phyloP scores from a whole-genome alignment of 73 alveolate species.

The Tetrahymena thermophila region DNA sequence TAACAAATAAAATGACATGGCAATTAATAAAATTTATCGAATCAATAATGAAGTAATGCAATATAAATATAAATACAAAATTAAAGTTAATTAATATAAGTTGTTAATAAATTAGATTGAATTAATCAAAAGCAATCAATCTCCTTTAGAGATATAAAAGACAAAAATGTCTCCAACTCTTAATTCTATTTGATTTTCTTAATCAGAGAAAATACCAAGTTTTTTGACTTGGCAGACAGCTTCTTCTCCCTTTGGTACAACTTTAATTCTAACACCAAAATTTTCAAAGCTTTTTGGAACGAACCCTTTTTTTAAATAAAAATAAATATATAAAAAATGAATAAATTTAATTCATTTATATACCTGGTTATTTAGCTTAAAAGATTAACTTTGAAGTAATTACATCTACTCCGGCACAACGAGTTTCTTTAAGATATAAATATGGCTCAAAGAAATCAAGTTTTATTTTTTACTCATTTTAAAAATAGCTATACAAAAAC shows the following conservation, averaged over 20 bases:
- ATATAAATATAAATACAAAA: too few species aligned
- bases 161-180: not conserved
- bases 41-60: not conserved
- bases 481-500: not conserved
- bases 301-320: not conserved
- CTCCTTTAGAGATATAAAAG: not conserved
- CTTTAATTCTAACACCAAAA: not conserved
- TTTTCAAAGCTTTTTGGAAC: not conserved
- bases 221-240: not conserved
- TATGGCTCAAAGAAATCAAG: not conserved
- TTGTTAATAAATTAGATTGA: not conserved
- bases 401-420: not conserved
- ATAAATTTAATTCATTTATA: not conserved
- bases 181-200: not conserved
- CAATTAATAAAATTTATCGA: too few species aligned
- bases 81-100: not conserved
- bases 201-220: not conserved
- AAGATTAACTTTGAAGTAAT: not conserved
- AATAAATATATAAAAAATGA: not conserved
- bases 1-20: too few species aligned
- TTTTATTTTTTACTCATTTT: not conserved
- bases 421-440: not conserved
- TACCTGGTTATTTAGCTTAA: not conserved
- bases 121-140: not conserved
- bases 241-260: not conserved